Conservation (phyloP, 2,329 filamentous ascomycete species). For the Plectosphaerella cucumerina region DNA sequence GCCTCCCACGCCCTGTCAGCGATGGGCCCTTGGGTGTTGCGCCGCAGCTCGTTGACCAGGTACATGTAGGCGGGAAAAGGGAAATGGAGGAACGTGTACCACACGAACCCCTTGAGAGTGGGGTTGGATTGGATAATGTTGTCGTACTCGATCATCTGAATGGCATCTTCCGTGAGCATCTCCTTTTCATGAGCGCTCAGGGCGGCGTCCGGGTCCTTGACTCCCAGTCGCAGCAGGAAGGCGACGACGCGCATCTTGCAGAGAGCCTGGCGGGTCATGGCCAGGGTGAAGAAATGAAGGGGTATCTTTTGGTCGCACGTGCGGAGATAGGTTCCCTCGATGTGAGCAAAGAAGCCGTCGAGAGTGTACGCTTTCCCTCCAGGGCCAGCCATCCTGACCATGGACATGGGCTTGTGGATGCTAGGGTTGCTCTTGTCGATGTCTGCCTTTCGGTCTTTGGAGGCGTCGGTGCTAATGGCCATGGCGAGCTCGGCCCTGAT, state of each 20-base stretch:
- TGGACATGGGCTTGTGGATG: slow-evolving; percentile 23
- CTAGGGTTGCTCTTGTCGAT: slow-evolving; percentile 18
- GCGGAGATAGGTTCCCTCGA: slow-evolving; percentile 52
- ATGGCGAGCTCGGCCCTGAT: slow-evolving; percentile 54
- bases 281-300: slow-evolving; percentile 53
- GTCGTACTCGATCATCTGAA: slow-evolving; percentile 56
- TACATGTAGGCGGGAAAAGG: slow-evolving; percentile 60
- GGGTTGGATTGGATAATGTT: slow-evolving; percentile 49
- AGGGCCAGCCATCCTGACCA: slow-evolving; percentile 44
- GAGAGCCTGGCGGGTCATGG: slow-evolving; percentile 52
- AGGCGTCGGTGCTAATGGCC: slow-evolving; percentile 43
- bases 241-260: slow-evolving; percentile 53
- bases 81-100: slow-evolving; percentile 57
- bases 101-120: slow-evolving; percentile 47
- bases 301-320: slow-evolving; percentile 56
- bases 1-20: slow-evolving; percentile 56
- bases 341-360: slow-evolving; percentile 48
- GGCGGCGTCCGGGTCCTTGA: slow-evolving; percentile 26
- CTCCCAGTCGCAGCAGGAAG: slow-evolving; percentile 46
- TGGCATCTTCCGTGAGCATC: slow-evolving; percentile 48
- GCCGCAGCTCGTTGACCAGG: slow-evolving; percentile 50
- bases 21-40: slow-evolving; percentile 47
- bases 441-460: slow-evolving; percentile 28
- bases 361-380: slow-evolving; percentile 45
- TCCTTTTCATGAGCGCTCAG: slow-evolving; percentile 46